Base-by-base conservation (phyloP, 345 rosid genomes). In the Lumnitzera littorea region DNA sequence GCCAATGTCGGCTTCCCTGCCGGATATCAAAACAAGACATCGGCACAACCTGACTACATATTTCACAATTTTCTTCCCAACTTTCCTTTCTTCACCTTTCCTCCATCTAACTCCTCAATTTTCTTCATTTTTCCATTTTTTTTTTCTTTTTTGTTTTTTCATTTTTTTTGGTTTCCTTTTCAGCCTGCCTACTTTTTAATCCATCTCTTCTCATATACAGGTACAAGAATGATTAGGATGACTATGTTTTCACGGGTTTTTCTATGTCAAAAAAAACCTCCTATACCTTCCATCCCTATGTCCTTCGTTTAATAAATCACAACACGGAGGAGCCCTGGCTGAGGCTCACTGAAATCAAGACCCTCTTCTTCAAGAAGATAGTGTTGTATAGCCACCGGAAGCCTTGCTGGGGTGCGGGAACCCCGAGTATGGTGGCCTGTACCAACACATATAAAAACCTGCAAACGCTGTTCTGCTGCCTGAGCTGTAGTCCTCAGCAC, bases 361-460 rank as follows among this genome's bases (percentile, higher is more conserved):
- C 91, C 82, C 81, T 94, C 96, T 62, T 91, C 96, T 75, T 90
- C 96, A 15, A 95, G 94, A 27, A 95, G 80, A 68, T 86, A 91
- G 12, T 84, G 82, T 77, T 91, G 97, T 24, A 95, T 86, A 62
- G 97, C 92, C 55, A 85, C 72, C 7, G 97, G 99, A 57, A 95
- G 99, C 60, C 99, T 80, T 47, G 96, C 89, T 0, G 91, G 89
- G 15, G 99, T 88, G 46, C 94, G 89, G 20, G 95, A 69, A 48
- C 99, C 99, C 53, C 91, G 82, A 27, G 96, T 83, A 79, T 95
- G 95, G 71, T 95, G 97, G 6, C 99, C 97, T 5, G 96, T 94
- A 41, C 97, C 99, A 16, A 94, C 99, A 17, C 92, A 90, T 66
- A 94, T 86, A 68, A 83, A 88, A 52, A 94, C 84, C 71, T 84